Evolutionary conservation across 1,284 basidiomycete species (phyloP).

Genomic region (Sanghuangporus baumii): DNA sequence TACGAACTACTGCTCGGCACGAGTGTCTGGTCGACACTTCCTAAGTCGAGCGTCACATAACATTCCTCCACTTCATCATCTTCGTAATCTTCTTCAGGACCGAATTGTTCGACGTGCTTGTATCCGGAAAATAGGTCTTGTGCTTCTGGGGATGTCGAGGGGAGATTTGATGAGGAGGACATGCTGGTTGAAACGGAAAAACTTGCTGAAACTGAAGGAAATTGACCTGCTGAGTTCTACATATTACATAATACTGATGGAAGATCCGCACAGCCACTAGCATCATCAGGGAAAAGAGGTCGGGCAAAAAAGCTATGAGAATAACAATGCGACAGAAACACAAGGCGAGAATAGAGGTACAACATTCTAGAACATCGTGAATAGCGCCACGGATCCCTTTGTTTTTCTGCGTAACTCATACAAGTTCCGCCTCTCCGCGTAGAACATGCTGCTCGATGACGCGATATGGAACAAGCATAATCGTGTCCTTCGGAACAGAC

Average conservation of each 20-base stretch:
- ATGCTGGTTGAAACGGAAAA: too few relatives aligned
- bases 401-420: conserved; percentile 31
- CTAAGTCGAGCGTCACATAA: conserved; percentile 70
- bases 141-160: neutral
- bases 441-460: conserved; percentile 65
- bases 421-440: conserved; percentile 66
- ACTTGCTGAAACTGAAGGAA: too few relatives aligned
- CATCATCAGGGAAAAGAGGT: too few relatives aligned
- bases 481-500: conserved; percentile 63
- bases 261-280: too few relatives aligned
- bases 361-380: too few relatives aligned
- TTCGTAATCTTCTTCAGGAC: conserved; percentile 42
- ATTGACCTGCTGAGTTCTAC: too few relatives aligned
- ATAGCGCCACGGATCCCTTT: neutral
- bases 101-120: conserved; percentile 17
- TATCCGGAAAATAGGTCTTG: conserved; percentile 9
- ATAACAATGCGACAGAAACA: too few relatives aligned
- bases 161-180: too few relatives aligned
- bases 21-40: conserved; percentile 63
- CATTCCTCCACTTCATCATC: conserved; percentile 46
- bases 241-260: too few relatives aligned
- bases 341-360: too few relatives aligned
- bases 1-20: conserved; percentile 63
- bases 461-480: conserved; percentile 65
- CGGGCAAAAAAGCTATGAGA: too few relatives aligned